Conservation (phyloP, 2,329 filamentous ascomycete genomes). For the Alternaria solani region DNA sequence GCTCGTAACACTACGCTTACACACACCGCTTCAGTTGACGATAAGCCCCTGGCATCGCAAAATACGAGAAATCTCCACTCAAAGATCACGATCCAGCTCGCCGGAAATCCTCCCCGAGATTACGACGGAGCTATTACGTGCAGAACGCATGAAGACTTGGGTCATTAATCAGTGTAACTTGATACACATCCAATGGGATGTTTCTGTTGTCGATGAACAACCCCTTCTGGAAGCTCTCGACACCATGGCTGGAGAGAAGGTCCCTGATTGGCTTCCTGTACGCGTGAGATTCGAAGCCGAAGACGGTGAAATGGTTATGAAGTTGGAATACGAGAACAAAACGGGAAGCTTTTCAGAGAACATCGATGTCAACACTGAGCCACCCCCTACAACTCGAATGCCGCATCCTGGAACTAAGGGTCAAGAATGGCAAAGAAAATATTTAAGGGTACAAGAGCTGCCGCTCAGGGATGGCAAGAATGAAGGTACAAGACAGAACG, state of each 20-base stretch:
- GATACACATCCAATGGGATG: constrained; percentile 35
- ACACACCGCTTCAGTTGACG: constrained; percentile 37
- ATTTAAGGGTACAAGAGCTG: constrained; percentile 4
- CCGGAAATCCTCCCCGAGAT: neutral
- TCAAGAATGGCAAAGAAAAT: constrained; percentile 16
- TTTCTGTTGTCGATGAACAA: constrained; percentile 29
- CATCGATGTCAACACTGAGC: constrained; percentile 15
- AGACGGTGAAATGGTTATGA: constrained; percentile 42
- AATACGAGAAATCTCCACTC: constrained; percentile 15
- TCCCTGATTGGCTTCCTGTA: constrained; percentile 41
- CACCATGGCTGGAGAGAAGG: constrained; percentile 36
- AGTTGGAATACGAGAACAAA: constrained; percentile 36
- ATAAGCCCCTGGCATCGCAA: constrained; percentile 38
- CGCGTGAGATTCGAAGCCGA: constrained; percentile 38
- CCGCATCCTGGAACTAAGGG: neutral
- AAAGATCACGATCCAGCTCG: neutral
- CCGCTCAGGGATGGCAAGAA: neutral
- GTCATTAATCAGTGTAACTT: constrained; percentile 31
- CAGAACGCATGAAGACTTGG: constrained; percentile 35
- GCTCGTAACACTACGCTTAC: constrained; percentile 38
- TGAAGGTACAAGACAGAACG: neutral
- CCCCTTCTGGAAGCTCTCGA: constrained; percentile 33
- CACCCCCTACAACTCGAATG: constrained; percentile 3
- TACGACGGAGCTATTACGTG: constrained; percentile 16
- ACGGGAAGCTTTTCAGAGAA: constrained; percentile 17